These are phyloP conservation scores for Adansonia rubrostipa DNA, from an alignment of 441 rosid species.

Conservation along the genomic window DNA sequence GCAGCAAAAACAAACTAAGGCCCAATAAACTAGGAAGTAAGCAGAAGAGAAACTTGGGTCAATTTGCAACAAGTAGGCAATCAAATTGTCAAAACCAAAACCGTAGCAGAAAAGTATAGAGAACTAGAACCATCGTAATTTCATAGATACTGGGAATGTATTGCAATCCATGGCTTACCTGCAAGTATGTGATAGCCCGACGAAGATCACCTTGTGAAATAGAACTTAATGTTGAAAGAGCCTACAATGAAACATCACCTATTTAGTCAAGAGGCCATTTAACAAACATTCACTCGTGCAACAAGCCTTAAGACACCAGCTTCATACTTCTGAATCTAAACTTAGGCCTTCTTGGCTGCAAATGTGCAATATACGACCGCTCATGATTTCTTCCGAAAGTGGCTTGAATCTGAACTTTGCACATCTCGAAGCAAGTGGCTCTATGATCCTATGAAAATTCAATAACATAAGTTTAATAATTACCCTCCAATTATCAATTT, in stretches of 20 bases:
- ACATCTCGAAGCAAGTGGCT: slow-evolving; percentile 99
- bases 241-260: slow-evolving; percentile 45
- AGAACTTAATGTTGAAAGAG: slow-evolving; percentile 80
- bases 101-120: neutral
- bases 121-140: slow-evolving; percentile 15
- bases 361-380: slow-evolving; percentile 75
- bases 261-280: slow-evolving; percentile 21
- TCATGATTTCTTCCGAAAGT: slow-evolving; percentile 91
- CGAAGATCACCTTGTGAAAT: slow-evolving; percentile 98
- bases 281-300: slow-evolving; percentile 17
- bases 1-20: slow-evolving; percentile 5
- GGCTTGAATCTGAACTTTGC: slow-evolving; percentile 99
- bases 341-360: slow-evolving; percentile 84
- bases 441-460: slow-evolving; percentile 69
- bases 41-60: neutral
- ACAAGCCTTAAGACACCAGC: slow-evolving; percentile 28
- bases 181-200: slow-evolving; percentile 93
- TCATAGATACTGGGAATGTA: neutral
- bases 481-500: neutral
- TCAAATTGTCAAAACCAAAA: neutral
- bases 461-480: slow-evolving; percentile 14
- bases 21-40: neutral
- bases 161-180: slow-evolving; percentile 44
- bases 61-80: neutral
- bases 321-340: slow-evolving; percentile 71